Evolutionary conservation across 306 rosid genomes (phyloP).

Genomic region (Citrullus mucosospermus): DNA sequence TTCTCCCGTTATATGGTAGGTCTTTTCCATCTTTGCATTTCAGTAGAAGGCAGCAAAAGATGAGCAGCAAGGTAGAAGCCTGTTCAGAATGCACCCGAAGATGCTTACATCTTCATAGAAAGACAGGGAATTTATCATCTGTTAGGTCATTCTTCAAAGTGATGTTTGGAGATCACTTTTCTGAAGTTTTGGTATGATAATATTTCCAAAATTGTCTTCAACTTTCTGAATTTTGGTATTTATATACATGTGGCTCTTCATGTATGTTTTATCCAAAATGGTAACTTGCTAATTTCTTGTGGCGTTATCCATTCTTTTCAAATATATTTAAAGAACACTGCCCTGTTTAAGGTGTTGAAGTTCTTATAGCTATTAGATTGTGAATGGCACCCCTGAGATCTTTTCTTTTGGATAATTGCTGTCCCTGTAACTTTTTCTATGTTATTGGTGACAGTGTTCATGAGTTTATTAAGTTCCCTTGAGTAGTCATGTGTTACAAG

Average conservation of each 20-base stretch:
- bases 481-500: background rate
- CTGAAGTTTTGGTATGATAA: constrained; percentile 30
- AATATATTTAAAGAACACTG: background rate
- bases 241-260: background rate
- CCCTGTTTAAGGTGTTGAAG: background rate
- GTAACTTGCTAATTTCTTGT: background rate
- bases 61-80: constrained; percentile 23
- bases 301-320: background rate
- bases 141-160: constrained; percentile 48
- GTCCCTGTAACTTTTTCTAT: background rate
- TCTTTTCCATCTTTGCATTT: background rate
- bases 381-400: background rate
- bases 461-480: background rate
- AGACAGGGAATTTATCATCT: constrained; percentile 7
- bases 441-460: background rate
- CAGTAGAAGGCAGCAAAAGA: constrained; percentile 8
- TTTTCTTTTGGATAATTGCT: background rate
- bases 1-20: background rate
- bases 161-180: constrained; percentile 24
- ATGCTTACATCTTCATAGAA: constrained; percentile 28
- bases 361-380: background rate
- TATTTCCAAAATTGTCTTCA: background rate
- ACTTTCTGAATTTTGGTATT: background rate
- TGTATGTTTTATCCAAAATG: background rate
- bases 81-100: constrained; percentile 27